Conservation (phyloP, 768 basidiomycete species). For the Boletus barrowsii region DNA sequence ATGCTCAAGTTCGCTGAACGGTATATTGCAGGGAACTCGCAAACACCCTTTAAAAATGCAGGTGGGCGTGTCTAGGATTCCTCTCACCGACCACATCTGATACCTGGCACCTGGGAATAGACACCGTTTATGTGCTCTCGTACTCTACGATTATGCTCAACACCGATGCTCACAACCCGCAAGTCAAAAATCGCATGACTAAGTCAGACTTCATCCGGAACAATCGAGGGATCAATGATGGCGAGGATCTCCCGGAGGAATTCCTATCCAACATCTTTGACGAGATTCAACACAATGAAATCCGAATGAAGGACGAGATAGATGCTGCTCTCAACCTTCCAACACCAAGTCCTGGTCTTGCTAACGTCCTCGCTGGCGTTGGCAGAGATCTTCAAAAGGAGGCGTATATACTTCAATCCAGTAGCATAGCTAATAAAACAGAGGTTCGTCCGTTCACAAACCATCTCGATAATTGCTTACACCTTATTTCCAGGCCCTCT, state of each 20-base stretch:
- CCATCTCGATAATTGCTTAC: not conserved
- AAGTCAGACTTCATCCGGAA: constrained; percentile 90
- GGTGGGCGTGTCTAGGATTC: constrained; percentile 46
- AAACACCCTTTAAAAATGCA: constrained; percentile 89
- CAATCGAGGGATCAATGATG: constrained; percentile 95
- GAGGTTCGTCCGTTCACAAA: constrained; percentile 53
- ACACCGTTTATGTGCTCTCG: constrained; percentile 91
- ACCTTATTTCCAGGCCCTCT: constrained; percentile 62
- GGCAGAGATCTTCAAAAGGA: constrained; percentile 95
- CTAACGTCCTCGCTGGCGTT: constrained; percentile 80
- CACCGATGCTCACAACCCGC: constrained; percentile 95
- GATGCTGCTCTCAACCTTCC: constrained; percentile 50
- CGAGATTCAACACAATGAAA: constrained; percentile 89
- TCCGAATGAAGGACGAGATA: constrained; percentile 97
- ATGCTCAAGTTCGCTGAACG: constrained; percentile 99
- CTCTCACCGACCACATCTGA: constrained; percentile 7
- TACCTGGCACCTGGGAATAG: constrained; percentile 35
- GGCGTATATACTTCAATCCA: constrained; percentile 92
- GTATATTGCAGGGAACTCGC: constrained; percentile 85
- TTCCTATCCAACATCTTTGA: constrained; percentile 77
- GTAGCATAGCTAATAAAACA: constrained; percentile 94
- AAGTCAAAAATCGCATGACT: constrained; percentile 92
- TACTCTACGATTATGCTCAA: constrained; percentile 96
- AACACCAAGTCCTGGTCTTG: constrained; percentile 64
- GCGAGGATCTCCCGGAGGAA: constrained; percentile 83